These are phyloP conservation scores for Castanea mollissima DNA, from an alignment of 306 rosid species.

Conservation along the genomic window DNA sequence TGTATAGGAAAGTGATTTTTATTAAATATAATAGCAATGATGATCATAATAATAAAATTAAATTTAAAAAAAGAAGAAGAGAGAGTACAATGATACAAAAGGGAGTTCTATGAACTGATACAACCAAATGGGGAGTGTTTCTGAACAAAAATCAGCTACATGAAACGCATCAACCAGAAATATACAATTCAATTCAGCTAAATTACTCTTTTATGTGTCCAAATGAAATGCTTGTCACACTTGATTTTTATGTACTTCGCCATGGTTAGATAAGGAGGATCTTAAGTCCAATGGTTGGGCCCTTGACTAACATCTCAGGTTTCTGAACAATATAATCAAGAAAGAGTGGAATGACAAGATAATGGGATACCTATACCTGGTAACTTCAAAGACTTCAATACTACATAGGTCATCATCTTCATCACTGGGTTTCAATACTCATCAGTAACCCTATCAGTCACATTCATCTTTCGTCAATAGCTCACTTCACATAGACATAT, in stretches of 20 bases:
- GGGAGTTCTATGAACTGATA: background rate
- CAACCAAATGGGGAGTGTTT: background rate
- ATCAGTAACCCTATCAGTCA: background rate
- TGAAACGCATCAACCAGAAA: background rate
- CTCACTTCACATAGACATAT: background rate
- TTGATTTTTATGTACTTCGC: background rate
- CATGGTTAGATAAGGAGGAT: too few relatives aligned
- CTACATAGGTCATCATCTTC: background rate
- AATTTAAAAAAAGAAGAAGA: background rate
- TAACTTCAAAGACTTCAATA: too few relatives aligned
- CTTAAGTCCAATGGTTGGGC: too few relatives aligned
- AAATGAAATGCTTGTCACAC: background rate
- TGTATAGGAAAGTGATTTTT: conserved; percentile 20
- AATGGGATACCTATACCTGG: too few relatives aligned
- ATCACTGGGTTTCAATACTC: background rate
- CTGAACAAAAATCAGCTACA: background rate
- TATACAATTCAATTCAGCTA: background rate
- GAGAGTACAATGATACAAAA: background rate
- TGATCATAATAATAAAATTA: background rate
- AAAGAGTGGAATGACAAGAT: too few relatives aligned
- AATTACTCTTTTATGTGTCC: background rate
- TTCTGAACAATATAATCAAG: too few relatives aligned
- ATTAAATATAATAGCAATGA: conserved; percentile 1
- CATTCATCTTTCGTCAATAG: background rate
- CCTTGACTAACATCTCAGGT: too few relatives aligned